Percentiles rank a stretch among this genome's conserved stretches.
Conservation (phyloP, 129 eudicot genomes). For the Pseudognaphalium luteoalbum region DNA sequence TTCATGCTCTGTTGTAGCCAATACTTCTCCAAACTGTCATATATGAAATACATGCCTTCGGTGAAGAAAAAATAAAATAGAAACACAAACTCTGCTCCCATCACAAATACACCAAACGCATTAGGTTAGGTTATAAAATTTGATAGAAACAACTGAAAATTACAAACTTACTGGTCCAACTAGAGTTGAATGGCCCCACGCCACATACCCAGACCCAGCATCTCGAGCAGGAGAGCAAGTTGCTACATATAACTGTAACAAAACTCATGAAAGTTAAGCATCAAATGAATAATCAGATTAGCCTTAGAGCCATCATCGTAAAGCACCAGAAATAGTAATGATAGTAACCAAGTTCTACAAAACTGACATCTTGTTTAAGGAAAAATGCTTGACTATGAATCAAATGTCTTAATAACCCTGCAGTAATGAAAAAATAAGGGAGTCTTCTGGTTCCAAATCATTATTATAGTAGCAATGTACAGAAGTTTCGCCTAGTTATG, state of each 20-base stretch:
- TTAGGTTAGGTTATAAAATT: not conserved
- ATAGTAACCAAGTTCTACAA: not conserved
- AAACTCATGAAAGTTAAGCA: slow-evolving; percentile 9
- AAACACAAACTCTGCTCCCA: not conserved
- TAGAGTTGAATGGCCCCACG: slow-evolving; percentile 98
- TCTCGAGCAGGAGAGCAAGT: slow-evolving; percentile 98
- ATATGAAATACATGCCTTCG: not conserved
- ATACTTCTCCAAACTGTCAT: slow-evolving; percentile 85
- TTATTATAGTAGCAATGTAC: too few species aligned
- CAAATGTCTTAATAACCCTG: slow-evolving; percentile 2
- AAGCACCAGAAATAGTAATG: not conserved
- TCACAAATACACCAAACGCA: not conserved
- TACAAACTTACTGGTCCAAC: slow-evolving; percentile 81
- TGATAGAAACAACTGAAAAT: slow-evolving; percentile 1
- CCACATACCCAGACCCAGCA: slow-evolving; percentile 79
- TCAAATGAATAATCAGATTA: not conserved
- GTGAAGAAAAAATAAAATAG: not conserved
- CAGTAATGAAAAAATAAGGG: not conserved
- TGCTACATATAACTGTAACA: slow-evolving; percentile 79
- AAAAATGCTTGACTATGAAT: not conserved
- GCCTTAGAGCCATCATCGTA: not conserved
- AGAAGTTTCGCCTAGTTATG: too few species aligned
- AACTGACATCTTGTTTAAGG: not conserved
- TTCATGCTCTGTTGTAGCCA: slow-evolving; percentile 88
- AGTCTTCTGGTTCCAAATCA: not conserved